These are phyloP conservation scores for Pseudozyma flocculosa DNA, from an alignment of 1,284 basidiomycete species.

Conservation along the genomic window DNA sequence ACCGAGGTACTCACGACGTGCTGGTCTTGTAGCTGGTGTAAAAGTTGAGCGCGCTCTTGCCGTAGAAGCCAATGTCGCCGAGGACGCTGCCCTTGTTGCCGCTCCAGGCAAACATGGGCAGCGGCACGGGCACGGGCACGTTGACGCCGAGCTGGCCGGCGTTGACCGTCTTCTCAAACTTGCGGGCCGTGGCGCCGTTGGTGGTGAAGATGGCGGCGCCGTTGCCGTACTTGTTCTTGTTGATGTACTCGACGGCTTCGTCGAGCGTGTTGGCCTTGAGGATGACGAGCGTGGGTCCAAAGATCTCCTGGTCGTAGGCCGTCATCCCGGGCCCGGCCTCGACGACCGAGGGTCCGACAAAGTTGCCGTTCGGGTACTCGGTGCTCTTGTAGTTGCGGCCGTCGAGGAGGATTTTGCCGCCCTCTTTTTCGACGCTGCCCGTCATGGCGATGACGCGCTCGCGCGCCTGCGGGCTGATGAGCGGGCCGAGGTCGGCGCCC, in stretches of 20 bases:
- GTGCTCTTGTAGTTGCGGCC: conserved; percentile 72
- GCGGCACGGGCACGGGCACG: conserved; percentile 76
- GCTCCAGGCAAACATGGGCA: conserved; percentile 89
- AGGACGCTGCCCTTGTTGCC: conserved; percentile 86
- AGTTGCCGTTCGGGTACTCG: conserved; percentile 86
- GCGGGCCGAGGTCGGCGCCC: conserved; percentile 85
- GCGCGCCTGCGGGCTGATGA: conserved; percentile 87
- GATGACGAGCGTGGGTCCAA: conserved; percentile 84
- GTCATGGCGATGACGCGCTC: conserved; percentile 76
- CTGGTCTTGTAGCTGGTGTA: conserved; percentile 49
- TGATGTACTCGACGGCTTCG: conserved; percentile 69
- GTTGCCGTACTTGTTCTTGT: conserved; percentile 65
- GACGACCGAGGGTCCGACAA: conserved; percentile 89
- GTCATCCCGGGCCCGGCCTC: conserved; percentile 79
- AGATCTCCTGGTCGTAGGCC: conserved; percentile 82
- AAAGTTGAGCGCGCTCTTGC: conserved; percentile 45
- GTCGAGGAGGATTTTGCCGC: conserved; percentile 84
- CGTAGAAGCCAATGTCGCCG: conserved; percentile 62
- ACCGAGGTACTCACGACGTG: conserved; percentile 6
- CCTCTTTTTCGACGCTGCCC: conserved; percentile 74
- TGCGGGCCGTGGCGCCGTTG: conserved; percentile 90
- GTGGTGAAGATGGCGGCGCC: conserved; percentile 97
- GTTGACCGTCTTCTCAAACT: conserved; percentile 85
- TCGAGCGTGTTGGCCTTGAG: conserved; percentile 82
- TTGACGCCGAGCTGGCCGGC: conserved; percentile 82